Base-by-base conservation (phyloP, 768 basidiomycete species). In the Tulasnella sp. region DNA sequence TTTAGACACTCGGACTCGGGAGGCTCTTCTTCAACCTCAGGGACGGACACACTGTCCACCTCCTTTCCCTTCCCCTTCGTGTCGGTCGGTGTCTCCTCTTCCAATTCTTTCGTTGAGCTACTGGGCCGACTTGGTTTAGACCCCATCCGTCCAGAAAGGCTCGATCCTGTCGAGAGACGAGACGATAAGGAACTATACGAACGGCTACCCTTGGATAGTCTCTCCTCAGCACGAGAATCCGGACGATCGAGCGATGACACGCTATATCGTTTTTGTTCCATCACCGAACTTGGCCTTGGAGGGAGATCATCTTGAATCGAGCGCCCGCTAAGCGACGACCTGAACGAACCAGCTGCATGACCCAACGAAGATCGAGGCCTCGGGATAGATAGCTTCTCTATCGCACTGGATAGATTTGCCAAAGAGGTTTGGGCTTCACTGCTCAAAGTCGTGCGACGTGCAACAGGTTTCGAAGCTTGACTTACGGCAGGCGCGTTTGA, bases 341-440 rank as follows among this genome's bases (percentile, higher is more conserved):
- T 39, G 19, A 37, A 49, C 10, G n/a, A n/a, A n/a, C n/a, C n/a
- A n/a, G n/a, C 19, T 35, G 34, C 34, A 12, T 35, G 34, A 12
- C 81, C 83, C 67, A 84, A 64, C 50, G 77, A 82, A 2, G 81
- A 81, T 48, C 73, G 81, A 1, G 83, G 81, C 35, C 70, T 72
- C 0, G 78, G 81, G 62, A 75, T 73, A 24, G 71, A 70, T n/a
- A 86, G 69, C 59, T 78, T 81, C 60, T 84, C 78, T 24, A 87
- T 65, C 2, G 83, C 83, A 55, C 70, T 72, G 7, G 79, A 76
- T 12, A 86, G 67, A 4, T 72, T 81, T 4, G 76, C 75, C n/a
- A 86, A 63, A 0, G 79, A 74, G 3, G 75, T 42, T 39, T 56
- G 55, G 24, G 55, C 51, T 32, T 54, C 54, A 13, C 25, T 19